Evolutionary conservation across 306 rosid genomes (phyloP).

Genomic region (Hippophae rhamnoides): DNA sequence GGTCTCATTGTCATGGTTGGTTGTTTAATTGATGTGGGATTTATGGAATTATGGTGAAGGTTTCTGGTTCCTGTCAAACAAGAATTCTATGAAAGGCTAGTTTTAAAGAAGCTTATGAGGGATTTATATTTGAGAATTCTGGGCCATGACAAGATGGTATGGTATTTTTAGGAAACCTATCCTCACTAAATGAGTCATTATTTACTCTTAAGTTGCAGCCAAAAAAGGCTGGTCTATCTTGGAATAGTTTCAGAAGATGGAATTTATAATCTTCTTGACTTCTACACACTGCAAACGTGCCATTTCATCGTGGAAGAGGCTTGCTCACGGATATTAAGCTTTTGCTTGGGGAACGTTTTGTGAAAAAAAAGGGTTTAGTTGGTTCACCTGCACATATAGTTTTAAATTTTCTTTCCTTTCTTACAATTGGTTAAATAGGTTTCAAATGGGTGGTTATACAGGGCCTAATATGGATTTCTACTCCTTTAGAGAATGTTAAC

Average conservation of each 20-base stretch:
- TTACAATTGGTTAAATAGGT: not conserved
- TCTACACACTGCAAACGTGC: slow-evolving; percentile 14
- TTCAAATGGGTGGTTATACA: slow-evolving; percentile 1
- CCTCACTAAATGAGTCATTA: not conserved
- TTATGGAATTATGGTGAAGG: slow-evolving; percentile 23
- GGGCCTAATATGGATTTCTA: slow-evolving; percentile 9
- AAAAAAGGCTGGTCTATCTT: slow-evolving; percentile 13
- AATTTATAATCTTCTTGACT: slow-evolving; percentile 16
- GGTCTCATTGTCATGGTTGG: slow-evolving; percentile 25
- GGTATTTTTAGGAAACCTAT: slow-evolving; percentile 1
- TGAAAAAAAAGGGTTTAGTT: slow-evolving; percentile 1
- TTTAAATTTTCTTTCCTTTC: not conserved
- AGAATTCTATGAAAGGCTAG: slow-evolving; percentile 2
- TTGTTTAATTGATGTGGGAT: slow-evolving; percentile 28
- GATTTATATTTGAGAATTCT: slow-evolving; percentile 6
- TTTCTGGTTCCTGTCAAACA: not conserved
- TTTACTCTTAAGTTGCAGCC: slow-evolving; percentile 17
- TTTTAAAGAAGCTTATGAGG: slow-evolving; percentile 4
- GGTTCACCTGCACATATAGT: not conserved
- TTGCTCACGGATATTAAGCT: slow-evolving; percentile 15
- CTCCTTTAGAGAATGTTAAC: slow-evolving; percentile 5
- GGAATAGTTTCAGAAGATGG: slow-evolving; percentile 16
- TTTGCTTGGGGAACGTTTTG: not conserved
- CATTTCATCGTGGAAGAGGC: slow-evolving; percentile 22
- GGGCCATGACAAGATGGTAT: slow-evolving; percentile 11